Conservation (phyloP, 352 stramenopile species). For the Pythium utonaiense region DNA sequence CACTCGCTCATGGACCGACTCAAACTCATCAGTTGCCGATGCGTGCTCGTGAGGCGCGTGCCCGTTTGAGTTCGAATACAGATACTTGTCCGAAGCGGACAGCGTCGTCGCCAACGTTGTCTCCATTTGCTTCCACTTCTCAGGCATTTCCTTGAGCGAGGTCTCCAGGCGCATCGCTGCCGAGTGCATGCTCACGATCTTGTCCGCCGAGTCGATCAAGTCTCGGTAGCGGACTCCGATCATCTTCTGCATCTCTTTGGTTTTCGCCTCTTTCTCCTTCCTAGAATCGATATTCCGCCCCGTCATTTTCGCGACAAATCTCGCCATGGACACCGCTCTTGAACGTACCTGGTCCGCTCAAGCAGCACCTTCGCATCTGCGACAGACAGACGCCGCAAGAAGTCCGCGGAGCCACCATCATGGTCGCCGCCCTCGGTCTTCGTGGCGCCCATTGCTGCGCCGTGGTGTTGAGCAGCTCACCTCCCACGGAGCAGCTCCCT, state of each 20-base stretch:
- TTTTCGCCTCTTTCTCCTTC: slow-evolving; percentile 85
- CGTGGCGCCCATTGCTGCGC: slow-evolving; percentile 3
- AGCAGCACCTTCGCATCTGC: slow-evolving; percentile 83
- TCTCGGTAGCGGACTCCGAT: slow-evolving; percentile 91
- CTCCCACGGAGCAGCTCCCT: slow-evolving; percentile 3
- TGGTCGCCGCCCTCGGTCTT: slow-evolving; percentile 4
- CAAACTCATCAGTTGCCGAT: background rate
- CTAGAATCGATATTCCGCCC: slow-evolving; percentile 19
- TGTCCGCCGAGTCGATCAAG: slow-evolving; percentile 91
- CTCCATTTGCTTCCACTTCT: slow-evolving; percentile 76
- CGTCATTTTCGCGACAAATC: background rate
- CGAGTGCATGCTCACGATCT: slow-evolving; percentile 92
- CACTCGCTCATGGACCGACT: slow-evolving; percentile 32
- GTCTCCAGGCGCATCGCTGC: slow-evolving; percentile 73
- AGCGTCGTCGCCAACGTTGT: slow-evolving; percentile 32
- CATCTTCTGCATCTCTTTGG: slow-evolving; percentile 91
- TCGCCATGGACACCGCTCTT: background rate
- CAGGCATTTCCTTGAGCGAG: slow-evolving; percentile 81
- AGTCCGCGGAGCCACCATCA: slow-evolving; percentile 37
- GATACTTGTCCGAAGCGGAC: slow-evolving; percentile 15
- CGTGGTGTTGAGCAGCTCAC: background rate
- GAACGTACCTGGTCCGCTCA: slow-evolving; percentile 59
- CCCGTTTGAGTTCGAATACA: slow-evolving; percentile 3
- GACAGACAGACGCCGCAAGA: slow-evolving; percentile 74
- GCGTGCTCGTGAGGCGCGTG: background rate